These are phyloP conservation scores for Populus deltoides DNA, from an alignment of 345 rosid genomes.

Conservation along the genomic window DNA sequence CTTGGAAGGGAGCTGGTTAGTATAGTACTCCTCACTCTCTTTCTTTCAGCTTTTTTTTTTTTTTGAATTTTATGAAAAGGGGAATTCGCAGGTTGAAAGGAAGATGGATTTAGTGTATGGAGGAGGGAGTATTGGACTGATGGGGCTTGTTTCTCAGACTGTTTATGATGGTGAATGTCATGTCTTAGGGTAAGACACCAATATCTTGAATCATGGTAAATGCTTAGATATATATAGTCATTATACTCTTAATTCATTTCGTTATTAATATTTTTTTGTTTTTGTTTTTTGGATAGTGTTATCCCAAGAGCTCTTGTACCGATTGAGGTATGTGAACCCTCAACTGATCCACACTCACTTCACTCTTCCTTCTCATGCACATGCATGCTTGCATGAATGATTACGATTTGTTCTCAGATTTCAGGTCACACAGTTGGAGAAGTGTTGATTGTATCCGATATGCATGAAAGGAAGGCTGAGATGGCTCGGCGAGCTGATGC, in stretches of 20 bases:
- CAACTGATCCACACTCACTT: neutral
- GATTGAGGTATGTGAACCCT: constrained; percentile 21
- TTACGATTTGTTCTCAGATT: constrained; percentile 19
- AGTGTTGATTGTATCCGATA: constrained; percentile 35
- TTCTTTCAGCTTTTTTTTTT: neutral
- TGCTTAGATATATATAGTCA: neutral
- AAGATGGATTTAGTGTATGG: constrained; percentile 40
- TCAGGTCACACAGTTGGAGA: constrained; percentile 38
- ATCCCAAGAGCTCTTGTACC: constrained; percentile 41
- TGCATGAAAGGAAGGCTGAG: constrained; percentile 46
- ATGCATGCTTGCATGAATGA: neutral
- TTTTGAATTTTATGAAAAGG: neutral
- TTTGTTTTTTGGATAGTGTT: constrained; percentile 15
- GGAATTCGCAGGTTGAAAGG: constrained; percentile 31
- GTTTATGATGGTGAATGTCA: constrained; percentile 37
- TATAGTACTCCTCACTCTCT: neutral
- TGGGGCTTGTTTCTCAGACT: constrained; percentile 41
- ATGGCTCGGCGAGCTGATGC: constrained; percentile 42
- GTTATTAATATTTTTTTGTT: neutral
- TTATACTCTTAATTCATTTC: neutral
- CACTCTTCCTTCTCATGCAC: neutral
- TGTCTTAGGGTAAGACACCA: constrained; percentile 32
- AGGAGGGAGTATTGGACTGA: constrained; percentile 42
- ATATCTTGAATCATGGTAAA: too few species aligned
- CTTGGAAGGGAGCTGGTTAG: constrained; percentile 36